Conservation (phyloP, 257 asterid species). For the Solanum appendiculatum region DNA sequence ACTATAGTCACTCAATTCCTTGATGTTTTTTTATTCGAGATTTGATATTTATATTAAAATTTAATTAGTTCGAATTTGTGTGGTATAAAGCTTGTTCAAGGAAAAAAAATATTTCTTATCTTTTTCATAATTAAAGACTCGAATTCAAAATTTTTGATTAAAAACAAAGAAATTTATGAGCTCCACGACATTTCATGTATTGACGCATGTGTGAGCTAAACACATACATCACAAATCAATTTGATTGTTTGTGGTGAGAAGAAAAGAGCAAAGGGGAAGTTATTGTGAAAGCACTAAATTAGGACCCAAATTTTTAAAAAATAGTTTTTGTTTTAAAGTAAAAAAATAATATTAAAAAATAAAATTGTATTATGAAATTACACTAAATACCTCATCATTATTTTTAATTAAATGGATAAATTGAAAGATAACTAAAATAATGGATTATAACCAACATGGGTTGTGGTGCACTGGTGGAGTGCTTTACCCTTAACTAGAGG, state of each 20-base stretch:
- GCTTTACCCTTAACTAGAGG: too few relatives aligned
- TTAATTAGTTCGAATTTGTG: background rate
- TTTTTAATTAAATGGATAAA: too few relatives aligned
- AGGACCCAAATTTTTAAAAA: background rate
- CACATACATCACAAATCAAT: background rate
- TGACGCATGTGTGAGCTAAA: background rate
- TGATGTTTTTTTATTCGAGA: background rate
- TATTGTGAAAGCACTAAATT: background rate
- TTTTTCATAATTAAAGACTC: too few relatives aligned
- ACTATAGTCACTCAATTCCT: accelerated
- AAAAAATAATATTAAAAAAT: too few relatives aligned
- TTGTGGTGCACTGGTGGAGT: too few relatives aligned
- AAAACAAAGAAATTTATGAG: background rate
- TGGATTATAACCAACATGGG: too few relatives aligned
- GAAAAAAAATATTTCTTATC: too few relatives aligned
- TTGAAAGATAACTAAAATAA: too few relatives aligned
- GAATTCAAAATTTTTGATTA: accelerated
- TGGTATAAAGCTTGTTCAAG: background rate
- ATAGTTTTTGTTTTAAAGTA: background rate
- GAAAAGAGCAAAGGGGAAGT: background rate
- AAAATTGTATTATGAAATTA: too few relatives aligned
- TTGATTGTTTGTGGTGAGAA: background rate
- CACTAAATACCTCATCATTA: accelerated
- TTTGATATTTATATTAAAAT: background rate
- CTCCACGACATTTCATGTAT: background rate